phyloP scores from a whole-genome alignment of 2,329 filamentous ascomycete species.

The Penicillium crustosum region DNA sequence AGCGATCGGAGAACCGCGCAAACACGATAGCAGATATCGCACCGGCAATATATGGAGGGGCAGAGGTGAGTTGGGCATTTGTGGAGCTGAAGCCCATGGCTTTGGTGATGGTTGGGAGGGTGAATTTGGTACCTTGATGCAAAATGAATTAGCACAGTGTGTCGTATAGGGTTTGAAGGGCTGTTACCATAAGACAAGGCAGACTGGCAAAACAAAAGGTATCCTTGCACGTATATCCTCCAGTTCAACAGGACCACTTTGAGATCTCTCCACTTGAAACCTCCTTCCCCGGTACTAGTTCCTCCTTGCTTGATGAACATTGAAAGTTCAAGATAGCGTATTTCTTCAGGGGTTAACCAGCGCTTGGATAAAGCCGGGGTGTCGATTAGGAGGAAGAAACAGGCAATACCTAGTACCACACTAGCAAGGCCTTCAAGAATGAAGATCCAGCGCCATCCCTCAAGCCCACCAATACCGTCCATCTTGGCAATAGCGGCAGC shows the following conservation, averaged over 20 bases:
- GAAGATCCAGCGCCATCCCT: conserved; percentile 52
- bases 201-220: conserved; percentile 29
- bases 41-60: conserved; percentile 29
- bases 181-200: conserved; percentile 23
- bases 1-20: conserved; percentile 23
- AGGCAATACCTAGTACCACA: conserved; percentile 39
- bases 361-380: conserved; percentile 37
- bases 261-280: conserved; percentile 35
- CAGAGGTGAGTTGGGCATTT: conserved; percentile 35
- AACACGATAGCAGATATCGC: conserved; percentile 27
- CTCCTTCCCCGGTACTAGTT: neutral
- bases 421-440: conserved; percentile 49
- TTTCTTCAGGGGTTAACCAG: conserved; percentile 42
- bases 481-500: conserved; percentile 51
- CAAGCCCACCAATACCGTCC: conserved; percentile 46
- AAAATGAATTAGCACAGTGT: conserved; percentile 22
- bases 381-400: conserved; percentile 47
- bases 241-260: conserved; percentile 38
- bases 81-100: conserved; percentile 38
- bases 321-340: conserved; percentile 38
- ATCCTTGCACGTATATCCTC: conserved; percentile 36
- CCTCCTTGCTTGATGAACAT: conserved; percentile 32
- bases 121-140: conserved; percentile 38
- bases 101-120: conserved; percentile 40
- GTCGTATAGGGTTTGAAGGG: conserved; percentile 15